These are phyloP conservation scores for Eutrema japonicum DNA, from an alignment of 345 rosid genomes.

Conservation along the genomic window DNA sequence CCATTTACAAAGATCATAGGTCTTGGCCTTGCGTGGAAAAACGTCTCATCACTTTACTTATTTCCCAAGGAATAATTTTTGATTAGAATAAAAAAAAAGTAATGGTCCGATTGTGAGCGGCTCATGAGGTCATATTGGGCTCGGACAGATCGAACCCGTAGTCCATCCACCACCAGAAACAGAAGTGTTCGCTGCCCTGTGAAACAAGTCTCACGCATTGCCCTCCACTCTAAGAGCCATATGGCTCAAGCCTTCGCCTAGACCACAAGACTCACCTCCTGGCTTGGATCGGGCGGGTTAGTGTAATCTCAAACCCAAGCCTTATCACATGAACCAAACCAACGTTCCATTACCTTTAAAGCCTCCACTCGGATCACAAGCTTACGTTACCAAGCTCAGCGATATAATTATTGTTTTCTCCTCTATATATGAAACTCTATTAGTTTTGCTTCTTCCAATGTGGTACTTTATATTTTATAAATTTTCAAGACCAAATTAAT, in stretches of 20 bases:
- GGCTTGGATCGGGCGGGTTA: not conserved
- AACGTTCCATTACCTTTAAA: not conserved
- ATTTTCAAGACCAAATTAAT: too few relatives aligned
- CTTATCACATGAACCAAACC: not conserved
- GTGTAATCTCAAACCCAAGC: not conserved
- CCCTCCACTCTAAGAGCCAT: not conserved
- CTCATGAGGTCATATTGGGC: not conserved
- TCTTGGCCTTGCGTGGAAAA: too few relatives aligned
- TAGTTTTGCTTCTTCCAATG: not conserved
- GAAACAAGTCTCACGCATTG: not conserved
- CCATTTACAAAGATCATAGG: too few relatives aligned
- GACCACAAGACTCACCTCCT: not conserved
- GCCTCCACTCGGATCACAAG: constrained; percentile 26
- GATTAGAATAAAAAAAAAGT: not conserved
- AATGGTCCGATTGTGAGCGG: not conserved
- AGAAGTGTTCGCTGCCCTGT: constrained; percentile 25
- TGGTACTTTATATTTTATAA: not conserved
- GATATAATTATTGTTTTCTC: fast-evolving
- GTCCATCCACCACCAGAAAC: constrained; percentile 7
- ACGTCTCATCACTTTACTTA: too few relatives aligned
- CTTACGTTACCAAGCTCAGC: constrained; percentile 21
- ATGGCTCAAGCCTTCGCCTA: not conserved
- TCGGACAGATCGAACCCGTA: constrained; percentile 5
- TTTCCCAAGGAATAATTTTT: too few relatives aligned
- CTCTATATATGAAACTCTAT: not conserved